Base-by-base conservation (phyloP, 805 yeast species). In the Kodamaea nitidulidarum region DNA sequence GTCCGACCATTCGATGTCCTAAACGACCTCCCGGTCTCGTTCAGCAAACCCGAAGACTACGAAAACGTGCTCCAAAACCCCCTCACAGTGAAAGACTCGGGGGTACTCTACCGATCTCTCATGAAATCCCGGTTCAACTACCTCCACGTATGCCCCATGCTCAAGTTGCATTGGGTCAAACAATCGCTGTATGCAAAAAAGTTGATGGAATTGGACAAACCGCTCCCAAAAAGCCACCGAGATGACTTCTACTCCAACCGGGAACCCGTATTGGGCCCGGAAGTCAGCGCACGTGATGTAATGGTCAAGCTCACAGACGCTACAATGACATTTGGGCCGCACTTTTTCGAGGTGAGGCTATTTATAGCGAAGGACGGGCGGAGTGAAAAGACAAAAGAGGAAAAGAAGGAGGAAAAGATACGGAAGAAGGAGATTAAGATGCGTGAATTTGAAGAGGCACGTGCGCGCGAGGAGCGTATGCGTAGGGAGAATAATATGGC, bases 221-320 rank as follows among this genome's bases (percentile, higher is more conserved):
- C 44, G 71, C 68, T 40, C 60, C 52, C 58, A 12, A 56, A 54
- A 35, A 43, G 50, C 11, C 36, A 36, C 12, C 38, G 39, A 35
- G 54, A 46, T 9, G 61, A 55, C 16, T 40, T 25, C 11, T 36
- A 41, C 26, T 38, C 43, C 20, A 61, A 55, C 37, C 46, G 70
- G 28, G 47, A 36, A 38, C 70, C 66, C 38, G 71, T 57, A 39
- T 60, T 61, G 43, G 60, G 68, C 7, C 47, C 56, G 12, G 72
- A 67, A 10, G 62, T 63, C 4, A 78, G 76, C 54, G 82, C 85
- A 4, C 67, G 95, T 50, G 97, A 91, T 47, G 80, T 80, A 40
- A 88, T 90, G 96, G 82, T 88, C 43, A 88, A 88, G 55, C 65
- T 93, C 41, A 78, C 91, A 49, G 96, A 90, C 49, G 79, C 90